Evolutionary conservation across 78 protist species (phyloP), one percentile per base, ranked within the genome.

Genomic region (Capsaspora owczarzaki): DNA sequence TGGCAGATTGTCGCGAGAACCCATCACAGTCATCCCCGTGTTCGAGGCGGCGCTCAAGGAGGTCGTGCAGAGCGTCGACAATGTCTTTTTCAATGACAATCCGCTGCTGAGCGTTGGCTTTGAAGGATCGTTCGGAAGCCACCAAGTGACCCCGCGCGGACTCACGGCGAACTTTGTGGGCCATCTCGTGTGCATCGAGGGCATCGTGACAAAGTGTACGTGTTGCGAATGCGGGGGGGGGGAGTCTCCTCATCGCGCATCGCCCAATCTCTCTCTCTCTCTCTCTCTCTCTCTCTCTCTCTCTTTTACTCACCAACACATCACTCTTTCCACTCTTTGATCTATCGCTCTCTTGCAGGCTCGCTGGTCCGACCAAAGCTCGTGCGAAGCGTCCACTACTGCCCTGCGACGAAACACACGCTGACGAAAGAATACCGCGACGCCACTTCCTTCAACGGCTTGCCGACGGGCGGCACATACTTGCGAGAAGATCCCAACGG

Each of bases 121-220:
- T 46, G 81, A 68, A 20, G 99, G 99, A 29, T 47, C 70, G 56
- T 92, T 96, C 51, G 99, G 98, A 38, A n/a, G 84, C 16, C 43
- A 76, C 49, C 92, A 72, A 31, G 89, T 96, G 25, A 91, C 96
- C 0, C 99, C 99, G 27, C 89, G 99, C 41, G 88, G 84, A 23
- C 87, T 98, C 23, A n/a, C 41, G 2, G 86, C 98, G 20, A 6
- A 33, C 20, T 74, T 82, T 53, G 77, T 97, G 38, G 87, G 93
- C 33, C 0, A 37, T 37, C 42, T 96, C 37, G 98, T 98, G 27
- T 44, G 86, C 46, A 61, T 98, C 47, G 97, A 97, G 61, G 99
- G 99, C 44, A 96, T 98, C 71, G 96, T 95, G 4, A 97, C 98
- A 25, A 91, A 93, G 14, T 90, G 97, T 79, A 51, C 3, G 51